These are phyloP conservation scores for Penstemon eatonii DNA, from an alignment of 257 asterid genomes.

Conservation along the genomic window DNA sequence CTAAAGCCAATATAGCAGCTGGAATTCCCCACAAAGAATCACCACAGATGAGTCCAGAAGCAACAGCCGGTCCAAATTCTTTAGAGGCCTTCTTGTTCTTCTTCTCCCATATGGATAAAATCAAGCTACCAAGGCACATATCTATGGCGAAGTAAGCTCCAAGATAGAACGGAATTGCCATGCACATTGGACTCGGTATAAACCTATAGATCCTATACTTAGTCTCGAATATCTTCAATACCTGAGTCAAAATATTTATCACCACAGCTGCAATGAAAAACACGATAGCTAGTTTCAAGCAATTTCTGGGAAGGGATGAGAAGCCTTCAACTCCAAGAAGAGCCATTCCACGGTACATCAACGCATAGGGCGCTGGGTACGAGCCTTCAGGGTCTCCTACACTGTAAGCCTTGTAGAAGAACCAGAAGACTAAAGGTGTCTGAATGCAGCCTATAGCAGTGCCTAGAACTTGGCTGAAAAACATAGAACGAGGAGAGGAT, in stretches of 20 bases:
- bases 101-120: constrained; percentile 45
- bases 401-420: constrained; percentile 50
- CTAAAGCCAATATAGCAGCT: constrained; percentile 57
- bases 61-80: constrained; percentile 55
- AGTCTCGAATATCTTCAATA: constrained; percentile 41
- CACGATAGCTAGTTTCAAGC: constrained; percentile 41
- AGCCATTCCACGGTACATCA: constrained; percentile 57
- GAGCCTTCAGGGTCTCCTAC: constrained; percentile 50
- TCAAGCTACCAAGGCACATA: constrained; percentile 77
- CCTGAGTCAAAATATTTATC: constrained; percentile 24
- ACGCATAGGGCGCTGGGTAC: constrained; percentile 56
- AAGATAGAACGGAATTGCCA: constrained; percentile 77
- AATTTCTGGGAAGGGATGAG: constrained; percentile 57
- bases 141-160: constrained; percentile 74
- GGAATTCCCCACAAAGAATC: constrained; percentile 81
- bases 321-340: constrained; percentile 64
- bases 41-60: constrained; percentile 78
- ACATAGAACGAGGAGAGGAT: constrained; percentile 69
- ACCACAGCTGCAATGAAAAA: constrained; percentile 41
- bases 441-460: constrained; percentile 56
- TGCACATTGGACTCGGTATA: constrained; percentile 77
- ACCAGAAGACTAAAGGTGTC: constrained; percentile 63
- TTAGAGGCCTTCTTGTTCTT: constrained; percentile 38
- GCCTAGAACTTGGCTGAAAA: constrained; percentile 55
- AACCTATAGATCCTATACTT: constrained; percentile 47